Evolutionary conservation across 164 flowering plant species (phyloP).

Genomic region (Warburgia ugandensis): DNA sequence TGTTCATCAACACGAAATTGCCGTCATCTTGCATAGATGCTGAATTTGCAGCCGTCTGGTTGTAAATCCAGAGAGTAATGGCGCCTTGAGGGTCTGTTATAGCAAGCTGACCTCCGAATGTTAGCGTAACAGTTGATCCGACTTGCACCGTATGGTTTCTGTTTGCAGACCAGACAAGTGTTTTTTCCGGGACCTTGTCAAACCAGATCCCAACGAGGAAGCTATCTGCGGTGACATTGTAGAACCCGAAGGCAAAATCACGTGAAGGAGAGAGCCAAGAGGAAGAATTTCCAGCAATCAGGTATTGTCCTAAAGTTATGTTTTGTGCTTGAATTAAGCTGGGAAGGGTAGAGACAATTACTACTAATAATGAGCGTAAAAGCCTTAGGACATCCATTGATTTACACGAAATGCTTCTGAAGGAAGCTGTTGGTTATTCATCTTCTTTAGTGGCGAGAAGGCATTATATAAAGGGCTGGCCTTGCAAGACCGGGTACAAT

Average conservation of each 20-base stretch:
- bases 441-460: too few species aligned
- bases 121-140: conserved; percentile 15
- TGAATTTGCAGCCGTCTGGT: background rate
- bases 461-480: too few species aligned
- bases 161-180: conserved; percentile 30
- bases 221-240: conserved; percentile 3
- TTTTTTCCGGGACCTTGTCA: conserved; percentile 18
- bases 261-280: conserved; percentile 24
- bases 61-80: background rate
- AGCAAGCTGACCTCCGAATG: conserved; percentile 7
- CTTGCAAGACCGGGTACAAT: too few species aligned
- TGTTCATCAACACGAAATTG: conserved; percentile 20
- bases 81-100: conserved; percentile 7
- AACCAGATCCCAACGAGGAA: conserved; percentile 30
- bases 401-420: too few species aligned
- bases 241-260: conserved; percentile 32
- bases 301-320: conserved; percentile 10
- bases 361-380: too few species aligned
- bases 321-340: background rate
- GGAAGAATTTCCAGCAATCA: conserved; percentile 14
- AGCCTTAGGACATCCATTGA: too few species aligned
- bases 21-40: conserved; percentile 24
- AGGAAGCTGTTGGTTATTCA: too few species aligned
- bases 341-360: background rate
- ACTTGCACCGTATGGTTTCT: conserved; percentile 16